phyloP scores from a whole-genome alignment of 805 yeast genomes.

The Clavispora vitiphila region DNA sequence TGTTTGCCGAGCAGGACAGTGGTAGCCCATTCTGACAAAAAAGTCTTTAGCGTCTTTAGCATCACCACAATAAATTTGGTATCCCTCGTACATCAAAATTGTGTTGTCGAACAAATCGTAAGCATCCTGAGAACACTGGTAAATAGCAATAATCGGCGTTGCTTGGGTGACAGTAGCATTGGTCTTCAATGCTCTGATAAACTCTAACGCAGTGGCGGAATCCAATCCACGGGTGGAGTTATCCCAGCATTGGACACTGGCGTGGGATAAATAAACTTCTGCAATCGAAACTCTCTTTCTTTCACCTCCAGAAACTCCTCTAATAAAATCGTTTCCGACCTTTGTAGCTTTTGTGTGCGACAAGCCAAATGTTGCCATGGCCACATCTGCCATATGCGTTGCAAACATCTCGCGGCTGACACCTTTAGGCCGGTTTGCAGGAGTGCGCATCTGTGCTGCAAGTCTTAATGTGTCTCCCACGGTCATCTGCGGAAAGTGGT shows the following conservation, averaged over 20 bases:
- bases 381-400: conserved; percentile 47
- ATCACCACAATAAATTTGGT: conserved; percentile 51
- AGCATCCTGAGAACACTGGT: conserved; percentile 64
- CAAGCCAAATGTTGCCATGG: conserved; percentile 55
- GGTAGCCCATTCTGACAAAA: conserved; percentile 51
- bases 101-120: conserved; percentile 63
- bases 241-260: conserved; percentile 67
- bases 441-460: conserved; percentile 49
- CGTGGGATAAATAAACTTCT: conserved; percentile 64
- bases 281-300: conserved; percentile 81
- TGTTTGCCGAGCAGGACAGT: conserved; percentile 53
- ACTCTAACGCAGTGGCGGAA: conserved; percentile 78
- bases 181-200: conserved; percentile 59
- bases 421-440: conserved; percentile 28
- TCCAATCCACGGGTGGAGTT: conserved; percentile 85
- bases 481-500: conserved; percentile 51
- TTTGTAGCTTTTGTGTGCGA: conserved; percentile 55
- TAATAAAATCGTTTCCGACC: conserved; percentile 57
- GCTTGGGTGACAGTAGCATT: conserved; percentile 47
- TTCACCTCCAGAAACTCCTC: conserved; percentile 85
- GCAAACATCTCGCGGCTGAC: conserved; percentile 35
- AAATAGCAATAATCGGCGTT: conserved; percentile 59
- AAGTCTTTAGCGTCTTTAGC: conserved; percentile 42
- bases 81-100: conserved; percentile 51
- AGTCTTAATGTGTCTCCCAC: conserved; percentile 54